Conservation (phyloP, 352 stramenopile species). For the Phytophthora colocasiae region DNA sequence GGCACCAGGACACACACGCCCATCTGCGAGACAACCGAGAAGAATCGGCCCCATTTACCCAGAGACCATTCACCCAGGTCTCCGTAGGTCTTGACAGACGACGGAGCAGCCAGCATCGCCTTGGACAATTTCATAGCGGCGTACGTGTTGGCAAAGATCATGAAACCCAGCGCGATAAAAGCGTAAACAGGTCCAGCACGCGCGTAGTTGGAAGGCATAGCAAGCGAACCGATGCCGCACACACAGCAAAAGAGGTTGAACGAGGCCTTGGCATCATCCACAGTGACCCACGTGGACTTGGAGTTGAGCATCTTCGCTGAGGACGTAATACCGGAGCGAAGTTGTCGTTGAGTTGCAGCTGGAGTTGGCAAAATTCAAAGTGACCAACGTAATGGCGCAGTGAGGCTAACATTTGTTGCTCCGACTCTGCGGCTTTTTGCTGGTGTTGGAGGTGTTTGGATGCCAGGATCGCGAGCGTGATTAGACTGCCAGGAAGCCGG, state of each 20-base stretch:
- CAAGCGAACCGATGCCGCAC: slow-evolving; percentile 31
- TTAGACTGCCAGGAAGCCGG: slow-evolving; percentile 14
- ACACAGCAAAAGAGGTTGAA: slow-evolving; percentile 37
- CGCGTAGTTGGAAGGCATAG: slow-evolving; percentile 36
- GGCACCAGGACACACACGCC: slow-evolving; percentile 30
- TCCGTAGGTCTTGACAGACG: slow-evolving; percentile 32
- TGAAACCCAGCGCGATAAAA: slow-evolving; percentile 26
- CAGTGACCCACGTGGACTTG: slow-evolving; percentile 30
- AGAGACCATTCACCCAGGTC: slow-evolving; percentile 29
- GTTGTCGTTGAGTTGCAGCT: slow-evolving; percentile 13
- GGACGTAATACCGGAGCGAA: slow-evolving; percentile 8
- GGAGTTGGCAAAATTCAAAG: slow-evolving; percentile 24
- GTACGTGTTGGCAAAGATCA: slow-evolving; percentile 37
- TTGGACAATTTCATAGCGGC: slow-evolving; percentile 32
- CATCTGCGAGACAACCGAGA: slow-evolving; percentile 33
- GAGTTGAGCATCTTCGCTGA: slow-evolving; percentile 13
- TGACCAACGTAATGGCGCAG: slow-evolving; percentile 5
- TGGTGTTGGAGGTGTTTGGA: slow-evolving; percentile 31
- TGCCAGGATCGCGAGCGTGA: slow-evolving; percentile 12
- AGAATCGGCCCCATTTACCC: slow-evolving; percentile 30
- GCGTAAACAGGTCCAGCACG: slow-evolving; percentile 25
- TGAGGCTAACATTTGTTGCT: slow-evolving; percentile 11
- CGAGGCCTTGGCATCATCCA: slow-evolving; percentile 32
- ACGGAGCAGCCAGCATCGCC: slow-evolving; percentile 29
- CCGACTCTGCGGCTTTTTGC: slow-evolving; percentile 24